Evolutionary conservation across 768 basidiomycete genomes (phyloP), one percentile per base, ranked within the genome.

Genomic region (Guyanaporus albipodus): DNA sequence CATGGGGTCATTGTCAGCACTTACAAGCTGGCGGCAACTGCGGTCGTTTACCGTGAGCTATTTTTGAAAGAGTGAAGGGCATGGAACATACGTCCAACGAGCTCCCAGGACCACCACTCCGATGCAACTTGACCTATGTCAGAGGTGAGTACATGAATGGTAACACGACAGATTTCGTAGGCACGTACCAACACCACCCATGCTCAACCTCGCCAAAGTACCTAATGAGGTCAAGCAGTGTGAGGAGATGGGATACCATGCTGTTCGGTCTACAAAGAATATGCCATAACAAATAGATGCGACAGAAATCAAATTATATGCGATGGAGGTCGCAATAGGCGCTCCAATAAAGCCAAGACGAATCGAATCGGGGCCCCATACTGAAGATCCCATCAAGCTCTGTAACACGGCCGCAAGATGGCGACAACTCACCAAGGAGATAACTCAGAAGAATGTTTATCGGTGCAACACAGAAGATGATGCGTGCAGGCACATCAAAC

Each of bases 61-160:
- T 11, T 22, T 22, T 32, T 7, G 34, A 2, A 21, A 8, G 4
- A 11, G 6, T 33, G 43, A 46, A 2, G 38, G 6, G 42, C 15
- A 37, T 37, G 14, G 4, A 23, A 60, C 63, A 10, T 27, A 65
- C 63, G 68, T 24, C 82, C 85, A 34, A 91, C 72, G 3, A 91
- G 75, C 64, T 95, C 92, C 95, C 94, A 95, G 26, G 87, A 86
- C 93, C 94, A 97, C 94, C 94, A 97, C 66, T 95, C 94, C 1
- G 82, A 82, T 2, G 86, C 90, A 2, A 83, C 83, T 64, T 91
- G 91, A 3, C 83, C 82, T 75, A 50, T 33, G 26, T 19, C 22
- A 9, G 21, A 12, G 21, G 26, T 44, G 26, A 52, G 38, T 6
- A 28, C 32, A 31, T 37, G 24, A 9, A 38, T 15, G 19, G 19